phyloP scores from a whole-genome alignment of 73 alveolate genomes.

The Paramecium tetraurelia region DNA sequence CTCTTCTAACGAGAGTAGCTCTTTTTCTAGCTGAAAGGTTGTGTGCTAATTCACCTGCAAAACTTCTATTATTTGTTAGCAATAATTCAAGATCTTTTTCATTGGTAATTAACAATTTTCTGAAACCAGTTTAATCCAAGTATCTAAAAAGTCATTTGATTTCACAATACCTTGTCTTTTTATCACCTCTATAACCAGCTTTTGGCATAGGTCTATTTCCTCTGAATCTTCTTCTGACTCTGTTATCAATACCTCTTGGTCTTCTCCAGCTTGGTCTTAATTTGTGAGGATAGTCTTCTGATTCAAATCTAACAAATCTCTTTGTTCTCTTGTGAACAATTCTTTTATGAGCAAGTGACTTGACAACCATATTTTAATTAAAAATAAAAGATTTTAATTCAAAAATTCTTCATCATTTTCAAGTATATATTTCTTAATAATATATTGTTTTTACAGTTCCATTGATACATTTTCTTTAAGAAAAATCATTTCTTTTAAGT shows the following conservation, averaged over 20 bases:
- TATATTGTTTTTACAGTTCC: not conserved
- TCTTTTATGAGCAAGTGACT: conserved; percentile 59
- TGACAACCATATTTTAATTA: conserved; percentile 51
- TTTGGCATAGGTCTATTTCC: conserved; percentile 92
- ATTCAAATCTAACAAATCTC: conserved; percentile 64
- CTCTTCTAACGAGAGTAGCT: conserved; percentile 91
- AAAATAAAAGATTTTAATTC: conserved; percentile 35
- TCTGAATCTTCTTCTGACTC: conserved; percentile 98
- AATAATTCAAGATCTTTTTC: conserved; percentile 94
- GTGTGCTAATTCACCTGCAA: conserved; percentile 96
- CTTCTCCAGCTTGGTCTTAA: conserved; percentile 93
- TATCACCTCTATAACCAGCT: conserved; percentile 96
- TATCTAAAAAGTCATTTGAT: conserved; percentile 36
- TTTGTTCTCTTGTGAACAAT: conserved; percentile 59
- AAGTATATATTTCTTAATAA: not conserved
- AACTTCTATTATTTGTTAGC: conserved; percentile 97
- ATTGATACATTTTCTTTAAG: not conserved
- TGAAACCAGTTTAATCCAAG: conserved; percentile 92
- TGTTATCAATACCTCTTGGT: conserved; percentile 98
- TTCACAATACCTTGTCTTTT: conserved; percentile 74
- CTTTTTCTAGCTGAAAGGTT: conserved; percentile 91
- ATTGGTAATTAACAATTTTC: conserved; percentile 89
- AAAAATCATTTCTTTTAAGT: not conserved
- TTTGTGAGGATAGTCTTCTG: conserved; percentile 61
- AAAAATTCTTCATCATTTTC: conserved; percentile 4